Evolutionary conservation across 129 eudicot genomes (phyloP).

Genomic region (Saposhnikovia divaricata): DNA sequence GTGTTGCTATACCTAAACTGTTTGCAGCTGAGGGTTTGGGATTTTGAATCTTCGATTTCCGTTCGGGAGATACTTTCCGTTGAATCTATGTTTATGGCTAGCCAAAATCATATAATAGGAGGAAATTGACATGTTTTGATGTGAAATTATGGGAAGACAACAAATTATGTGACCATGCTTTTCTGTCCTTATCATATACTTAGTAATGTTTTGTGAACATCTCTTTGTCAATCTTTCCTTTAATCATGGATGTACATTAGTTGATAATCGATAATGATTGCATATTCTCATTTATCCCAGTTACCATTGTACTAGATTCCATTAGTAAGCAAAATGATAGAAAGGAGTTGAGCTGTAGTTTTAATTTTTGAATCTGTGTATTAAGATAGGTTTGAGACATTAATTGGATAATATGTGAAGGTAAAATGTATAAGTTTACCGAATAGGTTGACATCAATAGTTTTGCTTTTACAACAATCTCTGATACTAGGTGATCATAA

Average conservation of each 20-base stretch:
- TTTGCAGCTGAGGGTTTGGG: constrained; percentile 10
- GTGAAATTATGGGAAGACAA: background rate
- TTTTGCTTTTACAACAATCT: too few species aligned
- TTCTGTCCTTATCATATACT: background rate
- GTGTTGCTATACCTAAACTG: constrained; percentile 54
- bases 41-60: background rate
- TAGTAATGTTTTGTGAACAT: background rate
- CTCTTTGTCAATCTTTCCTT: background rate
- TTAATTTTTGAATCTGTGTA: too few species aligned
- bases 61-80: background rate
- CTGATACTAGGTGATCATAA: too few species aligned
- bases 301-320: background rate
- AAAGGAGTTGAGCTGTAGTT: too few species aligned
- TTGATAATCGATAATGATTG: background rate
- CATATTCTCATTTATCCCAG: background rate
- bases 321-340: background rate
- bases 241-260: background rate
- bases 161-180: background rate
- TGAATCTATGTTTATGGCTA: background rate
- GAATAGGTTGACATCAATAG: too few species aligned
- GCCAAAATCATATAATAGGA: background rate
- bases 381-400: background rate
- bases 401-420: background rate
- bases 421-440: too few species aligned
- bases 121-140: background rate